Evolutionary conservation across 2,329 filamentous ascomycete genomes (phyloP), one percentile per base, ranked within the genome.

Genomic region (Juglanconis oblonga): DNA sequence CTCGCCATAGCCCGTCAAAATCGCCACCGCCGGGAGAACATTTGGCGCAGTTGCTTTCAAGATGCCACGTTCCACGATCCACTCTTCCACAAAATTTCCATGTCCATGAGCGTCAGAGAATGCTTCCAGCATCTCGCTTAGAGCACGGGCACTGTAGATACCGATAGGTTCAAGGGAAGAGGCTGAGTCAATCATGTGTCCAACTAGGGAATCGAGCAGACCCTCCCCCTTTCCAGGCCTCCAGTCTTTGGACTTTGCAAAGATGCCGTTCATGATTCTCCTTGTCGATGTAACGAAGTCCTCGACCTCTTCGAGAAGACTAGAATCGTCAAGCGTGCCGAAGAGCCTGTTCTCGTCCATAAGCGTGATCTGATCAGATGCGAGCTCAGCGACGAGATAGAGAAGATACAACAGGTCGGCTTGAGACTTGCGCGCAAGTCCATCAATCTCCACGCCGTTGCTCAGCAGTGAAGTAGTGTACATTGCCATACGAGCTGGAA

Each of bases 401-500:
- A 86, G 75, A 1, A 81, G 73, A 62, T 81, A 80, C 1, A 87
- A 55, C 1, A 86, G 67, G 58, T 87, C 81, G 8, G 79, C 71
- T 55, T 80, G 78, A 24, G 76, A 73, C 2, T 75, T 68, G 2
- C 69, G 67, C 0, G 81, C 75, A 0, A 84, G 63, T 0, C 71
- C 66, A 0, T 74, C 65, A 1, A 81, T 58, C 2, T 76, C 66
- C 9, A 81, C 65, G 0, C 75, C 73, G 3, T 73, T 71, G 1
- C 72, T 68, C 0, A 92, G 70, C 0, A 95, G 70, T 52, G 81
- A 81, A 5, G 80, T 78, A 0, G 86, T 82, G 70, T 92, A 97
- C 52, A 88, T 79, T 1, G 88, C 86, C 77, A 96, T 90, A 58
- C 94, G 83, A 13, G 91, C 84, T 1, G 91, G 86, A 57, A 90